Base-by-base conservation (phyloP, 805 yeast genomes). In the Candida arabinofermentans region DNA sequence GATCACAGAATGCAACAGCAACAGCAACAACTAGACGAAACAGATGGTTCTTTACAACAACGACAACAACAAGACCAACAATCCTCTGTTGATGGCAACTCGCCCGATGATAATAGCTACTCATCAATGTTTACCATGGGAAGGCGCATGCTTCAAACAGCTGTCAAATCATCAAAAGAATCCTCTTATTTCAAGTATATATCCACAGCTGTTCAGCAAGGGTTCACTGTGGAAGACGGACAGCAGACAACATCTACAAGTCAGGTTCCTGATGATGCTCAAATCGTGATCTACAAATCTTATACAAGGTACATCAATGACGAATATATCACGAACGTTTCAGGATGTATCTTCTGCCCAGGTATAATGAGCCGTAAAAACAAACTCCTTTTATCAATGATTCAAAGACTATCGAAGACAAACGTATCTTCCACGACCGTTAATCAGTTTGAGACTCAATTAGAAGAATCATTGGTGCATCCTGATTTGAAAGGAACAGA, bases 311-410 rank as follows among this genome's bases (percentile, higher is more conserved):
- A 47, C 16, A 58, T 53, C 9, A 60, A 57, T 13, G 54, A 54
- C 7, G 69, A 67, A 39, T 77, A 68, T 48, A 74, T 74, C 30
- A 75, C 83, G 2, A 78, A 79, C 27, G 77, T 90, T 3, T 71
- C 86, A 34, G 96, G 96, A 6, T 77, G 85, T 74, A 65, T 84
- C 22, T 72, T 55, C 40, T 70, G 85, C 32, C 87, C 89, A 0
- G 95, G 95, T 1, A 67, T 74, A 8, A 74, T 79, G 70, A 74
- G 76, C 24, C 69, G 95, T 32, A 87, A 83, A 54, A 87, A 88
- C 60, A 67, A 81, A 43, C 59, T 90, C 34, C 67, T 90, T 24
- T 59, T 84, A 18, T 72, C 88, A 0, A 62, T 88, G 34, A 86
- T 88, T 3, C 77, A 77, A 45, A 88, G 86, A 59, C 66, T 85